Evolutionary conservation across 2,329 filamentous ascomycete genomes (phyloP), one percentile per base, ranked within the genome.

Genomic region (Ustulina deusta): DNA sequence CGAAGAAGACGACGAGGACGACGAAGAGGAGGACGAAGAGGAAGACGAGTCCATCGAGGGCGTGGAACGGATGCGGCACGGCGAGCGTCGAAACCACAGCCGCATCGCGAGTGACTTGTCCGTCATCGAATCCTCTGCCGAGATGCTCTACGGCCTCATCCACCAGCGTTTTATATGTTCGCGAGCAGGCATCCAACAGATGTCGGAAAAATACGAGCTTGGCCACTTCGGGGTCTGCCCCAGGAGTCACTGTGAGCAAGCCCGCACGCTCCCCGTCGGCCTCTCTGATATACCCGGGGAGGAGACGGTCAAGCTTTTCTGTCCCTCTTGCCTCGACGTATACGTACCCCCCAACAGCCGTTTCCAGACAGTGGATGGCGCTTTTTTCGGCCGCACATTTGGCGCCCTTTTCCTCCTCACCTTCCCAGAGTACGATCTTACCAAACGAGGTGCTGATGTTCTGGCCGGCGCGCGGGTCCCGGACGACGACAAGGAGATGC

Each of bases 131-230:
- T 97, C 92, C 72, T 97, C 94, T 0, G 95, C 96, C n/a, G 96
- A 99, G 83, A 90, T 98, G 83, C 90, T 99, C 27, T 99, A 99
- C 82, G 96, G 96, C 46, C 88, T 99, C 67, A 99, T 99, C 80
- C 96, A 99, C 82, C 96, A 98, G 81, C 92, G 96, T 65, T 99
- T 97, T 81, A 98, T 99, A 82, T 98, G 94, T 77, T 97, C 94
- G 27, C 89, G 96, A 66, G 93, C 93, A 2, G 96, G 96, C 60
- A 98, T 99, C 76, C 95, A 98, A 82, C 94, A 97, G 79, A 99
- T 99, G 96, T 93, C 94, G 70, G 96, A 99, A 81, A 99, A 99
- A 81, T 99, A 98, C 84, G 95, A 98, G 81, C 87, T 97, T 56
- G 92, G 94, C 69, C 95, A 99, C 83, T 99, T 99, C 78, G 96